Base-by-base conservation (phyloP, 179 eudicot species). In the Drosera spatulata region DNA sequence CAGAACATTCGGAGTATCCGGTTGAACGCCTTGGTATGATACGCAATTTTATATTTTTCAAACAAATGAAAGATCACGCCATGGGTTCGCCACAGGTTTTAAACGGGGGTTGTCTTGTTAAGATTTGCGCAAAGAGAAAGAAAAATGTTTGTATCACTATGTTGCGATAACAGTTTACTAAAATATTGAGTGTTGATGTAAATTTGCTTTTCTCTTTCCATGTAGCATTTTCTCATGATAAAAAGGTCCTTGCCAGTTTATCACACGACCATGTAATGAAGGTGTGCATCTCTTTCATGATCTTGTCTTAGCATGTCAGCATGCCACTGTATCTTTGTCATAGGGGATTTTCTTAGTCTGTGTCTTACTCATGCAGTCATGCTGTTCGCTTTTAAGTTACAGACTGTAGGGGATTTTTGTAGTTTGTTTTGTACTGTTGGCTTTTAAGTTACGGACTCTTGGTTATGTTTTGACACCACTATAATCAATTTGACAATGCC, bases 1-100 rank as follows among this genome's bases (percentile, higher is more conserved):
- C 95, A 1, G 95, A 94, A 78, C 99, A 94, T 71, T 86, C 97
- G 48, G 96, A 90, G 52, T 85, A 82, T 73, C 96, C 97, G 6
- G 80, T 94, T 59, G 99, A 94, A 61, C 85, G 95, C 62, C 97
- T 93, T 71, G 99, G 97, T 93, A 88, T 51, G 77, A 41, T 52
- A 65, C 71, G 39, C 55, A 44, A 22, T 49, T 50, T 38, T 10
- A 13, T 10, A 49, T 53, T 42, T 43, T 14, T 44, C 56, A 3
- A 15, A 47, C 9, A 33, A 53, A 56, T 11, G 43, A 37, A 39
- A n/a, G 41, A 4, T 39, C 52, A 15, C 44, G 22, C 50, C 5
- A 7, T 33, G 43, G 9, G 10, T 22, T 22, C 33, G 33, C 33
- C 33, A 22, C 33, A 22, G 33, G 33, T 22, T 22, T 22, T 22